These are phyloP conservation scores for Zygoascus biomembranicola DNA, from an alignment of 805 yeast genomes.

Conservation along the genomic window DNA sequence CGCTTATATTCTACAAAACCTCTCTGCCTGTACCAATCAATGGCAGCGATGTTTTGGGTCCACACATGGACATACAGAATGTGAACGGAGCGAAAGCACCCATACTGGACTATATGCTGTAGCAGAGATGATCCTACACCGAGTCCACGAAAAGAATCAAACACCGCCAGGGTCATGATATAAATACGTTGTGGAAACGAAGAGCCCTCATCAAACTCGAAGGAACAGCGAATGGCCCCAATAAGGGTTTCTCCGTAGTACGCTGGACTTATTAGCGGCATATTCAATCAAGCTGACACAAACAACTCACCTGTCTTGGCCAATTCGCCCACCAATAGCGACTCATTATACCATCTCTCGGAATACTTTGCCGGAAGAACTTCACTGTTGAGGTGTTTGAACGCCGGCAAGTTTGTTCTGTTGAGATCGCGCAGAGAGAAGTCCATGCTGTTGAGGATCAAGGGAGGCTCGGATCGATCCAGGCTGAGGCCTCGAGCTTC, in stretches of 20 bases:
- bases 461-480: no score
- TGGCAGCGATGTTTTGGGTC: constrained; percentile 33
- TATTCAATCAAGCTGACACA: no score
- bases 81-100: constrained; percentile 46
- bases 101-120: constrained; percentile 46
- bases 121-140: constrained; percentile 58
- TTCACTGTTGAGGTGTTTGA: constrained; percentile 47
- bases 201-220: constrained; percentile 32
- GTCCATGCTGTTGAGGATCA: not conserved
- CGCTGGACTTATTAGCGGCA: constrained; percentile 1
- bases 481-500: no score
- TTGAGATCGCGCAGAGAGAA: not conserved
- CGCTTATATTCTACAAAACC: constrained; percentile 40
- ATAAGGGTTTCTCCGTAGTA: constrained; percentile 51
- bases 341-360: constrained; percentile 43
- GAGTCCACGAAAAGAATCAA: constrained; percentile 50
- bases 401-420: constrained; percentile 45
- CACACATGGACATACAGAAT: constrained; percentile 49
- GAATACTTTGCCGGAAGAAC: constrained; percentile 46
- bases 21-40: constrained; percentile 43
- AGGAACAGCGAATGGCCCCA: constrained; percentile 55
- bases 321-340: constrained; percentile 41
- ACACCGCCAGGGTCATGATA: constrained; percentile 60
- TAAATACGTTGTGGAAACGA: constrained; percentile 33
- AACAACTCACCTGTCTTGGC: constrained; percentile 36